These are phyloP conservation scores for Pseudevernia furfuracea DNA, from an alignment of 495 filamentous ascomycete species.

Conservation along the genomic window DNA sequence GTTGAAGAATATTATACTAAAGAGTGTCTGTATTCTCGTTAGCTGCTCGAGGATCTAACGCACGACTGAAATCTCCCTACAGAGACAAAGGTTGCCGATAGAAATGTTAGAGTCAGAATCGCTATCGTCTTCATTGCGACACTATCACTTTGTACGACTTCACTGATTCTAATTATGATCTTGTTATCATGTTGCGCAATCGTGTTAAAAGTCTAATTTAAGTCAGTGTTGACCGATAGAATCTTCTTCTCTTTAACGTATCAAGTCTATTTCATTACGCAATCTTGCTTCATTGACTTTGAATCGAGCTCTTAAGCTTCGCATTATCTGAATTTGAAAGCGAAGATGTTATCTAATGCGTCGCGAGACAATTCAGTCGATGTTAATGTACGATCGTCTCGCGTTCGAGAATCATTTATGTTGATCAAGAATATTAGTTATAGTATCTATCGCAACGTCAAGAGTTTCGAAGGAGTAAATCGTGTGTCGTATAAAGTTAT, in stretches of 20 bases:
- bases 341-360: conserved; percentile 27
- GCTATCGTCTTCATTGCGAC: conserved; percentile 35
- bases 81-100: conserved; percentile 37
- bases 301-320: conserved; percentile 34
- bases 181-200: conserved; percentile 35
- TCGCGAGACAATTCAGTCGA: conserved; percentile 6
- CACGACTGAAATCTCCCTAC: conserved; percentile 13
- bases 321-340: conserved; percentile 35
- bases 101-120: conserved; percentile 31
- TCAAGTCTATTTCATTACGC: conserved; percentile 41
- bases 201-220: conserved; percentile 34
- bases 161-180: conserved; percentile 32
- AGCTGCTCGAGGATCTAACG: conserved; percentile 10
- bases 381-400: conserved; percentile 9
- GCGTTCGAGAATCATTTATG: conserved; percentile 23
- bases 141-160: conserved; percentile 35
- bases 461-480: conserved; percentile 42
- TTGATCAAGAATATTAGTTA: conserved; percentile 32
- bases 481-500: conserved; percentile 43
- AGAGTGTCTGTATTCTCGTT: conserved; percentile 26
- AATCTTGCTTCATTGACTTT: conserved; percentile 36
- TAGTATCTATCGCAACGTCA: conserved; percentile 33
- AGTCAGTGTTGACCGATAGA: conserved; percentile 26
- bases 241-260: conserved; percentile 16
- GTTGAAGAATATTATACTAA: conserved; percentile 36